Percentiles rank a stretch among this genome's conserved stretches.
These are phyloP conservation scores for Cladosporium sp. DNA, from an alignment of 2,329 filamentous ascomycete species.

Conservation along the genomic window DNA sequence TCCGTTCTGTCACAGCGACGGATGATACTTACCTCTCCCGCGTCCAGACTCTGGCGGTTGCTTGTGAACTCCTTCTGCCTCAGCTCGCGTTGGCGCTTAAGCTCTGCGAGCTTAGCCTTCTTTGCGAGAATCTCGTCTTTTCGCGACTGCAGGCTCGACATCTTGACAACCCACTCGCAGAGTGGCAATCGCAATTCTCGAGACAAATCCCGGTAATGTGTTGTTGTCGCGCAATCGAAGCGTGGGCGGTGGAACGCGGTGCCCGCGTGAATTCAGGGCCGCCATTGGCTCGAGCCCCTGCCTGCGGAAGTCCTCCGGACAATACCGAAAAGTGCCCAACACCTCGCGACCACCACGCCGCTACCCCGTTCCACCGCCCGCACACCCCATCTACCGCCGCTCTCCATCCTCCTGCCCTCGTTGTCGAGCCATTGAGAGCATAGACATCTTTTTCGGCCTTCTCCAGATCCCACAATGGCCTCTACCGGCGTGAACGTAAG, in stretches of 20 bases:
- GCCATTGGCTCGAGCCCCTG: not conserved
- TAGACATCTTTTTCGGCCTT: not conserved
- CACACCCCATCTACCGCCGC: not conserved
- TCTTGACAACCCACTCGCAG: slow-evolving; percentile 2
- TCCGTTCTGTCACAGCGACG: not conserved
- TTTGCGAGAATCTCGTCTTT: slow-evolving; percentile 96
- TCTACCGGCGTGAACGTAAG: slow-evolving; percentile 24
- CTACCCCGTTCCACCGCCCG: slow-evolving; percentile 3
- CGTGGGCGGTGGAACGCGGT: not conserved
- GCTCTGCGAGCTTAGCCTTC: slow-evolving; percentile 91
- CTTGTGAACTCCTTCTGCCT: slow-evolving; percentile 69
- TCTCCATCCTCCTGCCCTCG: not conserved
- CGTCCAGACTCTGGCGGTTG: slow-evolving; percentile 61
- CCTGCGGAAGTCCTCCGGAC: not conserved
- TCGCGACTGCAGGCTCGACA: slow-evolving; percentile 54
- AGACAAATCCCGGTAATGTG: not conserved
- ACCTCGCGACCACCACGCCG: slow-evolving; percentile 8
- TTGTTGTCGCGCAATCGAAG: not conserved
- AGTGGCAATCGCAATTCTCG: not conserved
- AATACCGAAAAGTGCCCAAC: not conserved
- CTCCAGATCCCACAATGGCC: slow-evolving; percentile 18
- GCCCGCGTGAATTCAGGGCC: not conserved
- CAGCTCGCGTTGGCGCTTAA: slow-evolving; percentile 85
- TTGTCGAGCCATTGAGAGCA: slow-evolving; percentile 6
- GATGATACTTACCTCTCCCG: slow-evolving; percentile 57